These are phyloP conservation scores for Penstemon davidsonii DNA, from an alignment of 257 asterid genomes.

Conservation along the genomic window DNA sequence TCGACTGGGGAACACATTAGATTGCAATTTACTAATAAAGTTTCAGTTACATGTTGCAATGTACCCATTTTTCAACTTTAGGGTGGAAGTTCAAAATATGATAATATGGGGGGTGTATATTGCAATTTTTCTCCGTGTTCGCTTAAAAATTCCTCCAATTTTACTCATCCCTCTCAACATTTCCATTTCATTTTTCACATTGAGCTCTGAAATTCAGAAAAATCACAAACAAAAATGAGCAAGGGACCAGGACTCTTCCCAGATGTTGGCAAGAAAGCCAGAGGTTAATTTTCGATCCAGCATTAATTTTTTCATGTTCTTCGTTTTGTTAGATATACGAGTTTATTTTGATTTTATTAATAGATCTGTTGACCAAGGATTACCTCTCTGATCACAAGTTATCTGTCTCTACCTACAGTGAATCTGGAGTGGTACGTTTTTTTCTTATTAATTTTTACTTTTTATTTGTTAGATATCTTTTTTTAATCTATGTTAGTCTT, in stretches of 20 bases:
- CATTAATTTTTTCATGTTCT: background rate
- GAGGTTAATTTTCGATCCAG: constrained; percentile 38
- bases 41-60: no score
- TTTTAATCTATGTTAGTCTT: no score
- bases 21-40: no score
- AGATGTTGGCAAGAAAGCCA: constrained; percentile 69
- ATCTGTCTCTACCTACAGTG: constrained; percentile 73
- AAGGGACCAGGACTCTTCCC: constrained; percentile 66
- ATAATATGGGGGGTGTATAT: no score
- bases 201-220: background rate
- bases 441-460: background rate
- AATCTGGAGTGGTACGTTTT: constrained; percentile 75
- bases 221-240: constrained; percentile 43
- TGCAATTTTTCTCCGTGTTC: no score
- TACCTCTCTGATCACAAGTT: constrained; percentile 85
- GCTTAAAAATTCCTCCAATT: no score
- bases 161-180: no score
- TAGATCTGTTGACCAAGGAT: constrained; percentile 92
- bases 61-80: no score
- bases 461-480: background rate
- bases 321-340: background rate
- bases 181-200: background rate
- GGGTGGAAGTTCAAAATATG: no score
- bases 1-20: no score
- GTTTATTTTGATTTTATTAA: constrained; percentile 22